Evolutionary conservation across 495 filamentous ascomycete species (phyloP).

Genomic region (Pyrenula massariospora): DNA sequence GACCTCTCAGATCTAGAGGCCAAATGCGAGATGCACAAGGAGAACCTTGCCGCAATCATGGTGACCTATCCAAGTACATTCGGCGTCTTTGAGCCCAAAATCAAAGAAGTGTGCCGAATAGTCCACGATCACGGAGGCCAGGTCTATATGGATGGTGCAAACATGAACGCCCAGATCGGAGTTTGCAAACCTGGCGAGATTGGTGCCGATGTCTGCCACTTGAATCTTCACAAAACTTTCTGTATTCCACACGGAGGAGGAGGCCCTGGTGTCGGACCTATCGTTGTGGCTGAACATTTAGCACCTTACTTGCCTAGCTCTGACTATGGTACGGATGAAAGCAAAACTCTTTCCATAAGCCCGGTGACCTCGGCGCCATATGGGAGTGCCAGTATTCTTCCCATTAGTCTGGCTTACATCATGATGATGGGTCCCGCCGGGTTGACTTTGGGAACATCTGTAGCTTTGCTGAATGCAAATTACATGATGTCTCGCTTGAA

Average conservation of each 20-base stretch:
- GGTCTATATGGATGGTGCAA: constrained; percentile 98
- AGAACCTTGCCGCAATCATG: constrained; percentile 90
- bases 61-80: constrained; percentile 97
- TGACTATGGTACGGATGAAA: constrained; percentile 19
- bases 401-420: constrained; percentile 96
- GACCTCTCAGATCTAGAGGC: constrained; percentile 76
- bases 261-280: constrained; percentile 89
- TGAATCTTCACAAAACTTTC: constrained; percentile 98
- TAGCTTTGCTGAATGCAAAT: constrained; percentile 92
- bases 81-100: constrained; percentile 86
- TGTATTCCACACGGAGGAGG: constrained; percentile 97
- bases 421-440: constrained; percentile 91
- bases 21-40: constrained; percentile 79
- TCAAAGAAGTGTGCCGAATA: constrained; percentile 75
- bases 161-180: constrained; percentile 98
- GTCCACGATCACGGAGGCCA: constrained; percentile 86
- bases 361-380: constrained; percentile 82
- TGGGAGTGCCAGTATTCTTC: constrained; percentile 87
- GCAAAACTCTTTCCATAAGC: constrained; percentile 39
- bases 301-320: constrained; percentile 62
- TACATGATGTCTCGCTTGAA: constrained; percentile 91
- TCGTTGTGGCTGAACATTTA: constrained; percentile 81
- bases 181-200: constrained; percentile 95
- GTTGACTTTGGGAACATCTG: constrained; percentile 88
- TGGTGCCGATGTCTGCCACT: constrained; percentile 93